phyloP scores from a whole-genome alignment of 176 grass and related monocot species.

The Dactylis glomerata region DNA sequence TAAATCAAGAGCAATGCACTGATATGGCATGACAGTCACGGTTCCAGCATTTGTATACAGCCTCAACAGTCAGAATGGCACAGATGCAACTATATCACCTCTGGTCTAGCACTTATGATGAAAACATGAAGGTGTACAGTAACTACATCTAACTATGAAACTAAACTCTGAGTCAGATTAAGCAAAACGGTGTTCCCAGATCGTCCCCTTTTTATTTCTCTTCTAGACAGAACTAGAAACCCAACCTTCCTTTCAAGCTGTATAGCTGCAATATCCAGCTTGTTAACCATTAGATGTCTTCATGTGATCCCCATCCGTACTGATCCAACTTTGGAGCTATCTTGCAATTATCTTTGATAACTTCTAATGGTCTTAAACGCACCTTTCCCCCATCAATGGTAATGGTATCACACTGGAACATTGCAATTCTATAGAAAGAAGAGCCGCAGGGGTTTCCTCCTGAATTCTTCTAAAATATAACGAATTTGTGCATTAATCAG shows the following conservation, averaged over 20 bases:
- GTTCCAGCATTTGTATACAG: neutral
- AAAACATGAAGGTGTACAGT: constrained; percentile 17
- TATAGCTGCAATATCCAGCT: constrained; percentile 7
- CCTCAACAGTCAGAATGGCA: neutral
- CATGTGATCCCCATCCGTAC: neutral
- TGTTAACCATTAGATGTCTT: neutral
- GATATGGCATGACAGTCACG: neutral
- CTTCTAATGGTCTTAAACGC: neutral
- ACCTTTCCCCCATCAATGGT: neutral
- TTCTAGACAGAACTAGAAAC: neutral
- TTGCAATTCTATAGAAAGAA: neutral
- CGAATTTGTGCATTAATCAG: neutral
- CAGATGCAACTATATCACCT: neutral
- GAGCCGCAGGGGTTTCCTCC: neutral
- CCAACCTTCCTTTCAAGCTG: neutral
- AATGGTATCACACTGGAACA: neutral
- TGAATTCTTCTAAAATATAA: constrained; percentile 10
- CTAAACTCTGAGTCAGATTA: neutral
- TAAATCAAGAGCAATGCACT: neutral
- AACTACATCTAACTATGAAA: constrained; percentile 17
- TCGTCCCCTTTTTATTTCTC: constrained; percentile 1
- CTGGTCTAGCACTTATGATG: neutral
- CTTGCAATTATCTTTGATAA: neutral
- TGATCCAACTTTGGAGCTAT: neutral
- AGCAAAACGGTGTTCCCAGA: constrained; percentile 19